Base-by-base conservation (phyloP, 352 stramenopile species). In the Phytophthora ohioensis region DNA sequence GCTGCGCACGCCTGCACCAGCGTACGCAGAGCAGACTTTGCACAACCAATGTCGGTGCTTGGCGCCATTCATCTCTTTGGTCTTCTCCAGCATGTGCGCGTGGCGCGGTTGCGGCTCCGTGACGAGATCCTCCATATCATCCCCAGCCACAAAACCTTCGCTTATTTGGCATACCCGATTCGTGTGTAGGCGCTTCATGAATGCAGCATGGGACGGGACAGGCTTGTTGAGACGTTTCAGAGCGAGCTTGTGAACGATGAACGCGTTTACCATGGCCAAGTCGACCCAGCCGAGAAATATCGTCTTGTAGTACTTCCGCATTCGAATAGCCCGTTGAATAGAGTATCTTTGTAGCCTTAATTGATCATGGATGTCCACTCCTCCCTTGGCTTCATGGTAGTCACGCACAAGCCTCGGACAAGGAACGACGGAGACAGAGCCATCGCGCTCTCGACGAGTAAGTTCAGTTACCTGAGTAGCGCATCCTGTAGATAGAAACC, bases 291-390 rank as follows among this genome's bases (percentile, higher is more conserved):
- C 47, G 3, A 55, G 32, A 34, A 57, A 43, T 0, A 41, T 45
- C 4, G 51, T 35, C 1, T 34, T 45, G 51, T 46, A 57, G 32
- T 57, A 57, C 4, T 57, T 57, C 2, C 34, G 13, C 51, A 57
- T 57, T 0, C 34, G 34, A 35, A 57, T 46, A 4, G 51, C 9
- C 3, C 15, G 5, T 9, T 57, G 51, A 8, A 57, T 57, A 2
- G 34, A 57, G 10, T 57, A 57, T 8, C 0, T 4, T 7, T 46
- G 41, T 0, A 46, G 13, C 2, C 41, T 11, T 6, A 46, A 8
- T n/a, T 46, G 41, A 6, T 46, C 13, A 6, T 46, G 41, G 0
- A 46, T n/a, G 13, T 46, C 13, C 0, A 46, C 41, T 3, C 41
- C 41, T 15, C 41, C 41, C 13, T 21, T 46, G 2, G 41, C 4